Conservation (phyloP, 2,329 filamentous ascomycete genomes). For the Hortaea werneckii region DNA sequence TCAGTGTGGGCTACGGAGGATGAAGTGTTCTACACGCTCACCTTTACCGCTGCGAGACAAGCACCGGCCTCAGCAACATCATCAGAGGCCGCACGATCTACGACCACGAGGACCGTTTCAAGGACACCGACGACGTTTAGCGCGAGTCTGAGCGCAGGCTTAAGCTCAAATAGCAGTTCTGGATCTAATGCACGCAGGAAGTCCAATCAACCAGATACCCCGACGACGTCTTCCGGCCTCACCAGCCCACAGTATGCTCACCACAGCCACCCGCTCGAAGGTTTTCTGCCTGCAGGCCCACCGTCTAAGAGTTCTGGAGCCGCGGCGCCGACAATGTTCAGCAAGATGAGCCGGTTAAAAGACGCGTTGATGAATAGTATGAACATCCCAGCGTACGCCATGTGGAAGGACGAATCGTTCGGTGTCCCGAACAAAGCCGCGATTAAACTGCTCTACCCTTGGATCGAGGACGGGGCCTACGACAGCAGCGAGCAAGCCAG, state of each 20-base stretch:
- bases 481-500: slow-evolving; percentile 28
- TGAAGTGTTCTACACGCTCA: slow-evolving; percentile 61
- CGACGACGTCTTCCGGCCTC: slow-evolving; percentile 23
- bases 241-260: slow-evolving; percentile 37
- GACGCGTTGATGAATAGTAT: slow-evolving; percentile 68
- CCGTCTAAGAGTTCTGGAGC: slow-evolving; percentile 47
- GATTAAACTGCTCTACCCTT: slow-evolving; percentile 29
- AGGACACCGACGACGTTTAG: slow-evolving; percentile 30
- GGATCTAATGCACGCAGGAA: slow-evolving; percentile 9
- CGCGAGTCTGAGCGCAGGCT: slow-evolving; percentile 28
- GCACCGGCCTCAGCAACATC: slow-evolving; percentile 22
- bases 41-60: slow-evolving; percentile 51
- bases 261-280: slow-evolving; percentile 40
- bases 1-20: slow-evolving; percentile 62
- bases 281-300: slow-evolving; percentile 58
- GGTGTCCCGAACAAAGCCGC: slow-evolving; percentile 62
- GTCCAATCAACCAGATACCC: slow-evolving; percentile 1
- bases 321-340: slow-evolving; percentile 54
- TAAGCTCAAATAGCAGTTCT: slow-evolving; percentile 26
- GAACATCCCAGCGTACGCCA: slow-evolving; percentile 62
- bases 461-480: slow-evolving; percentile 24
- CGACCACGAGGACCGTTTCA: slow-evolving; percentile 32
- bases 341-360: slow-evolving; percentile 66
- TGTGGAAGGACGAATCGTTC: slow-evolving; percentile 72
- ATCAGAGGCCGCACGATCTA: slow-evolving; percentile 3